Evolutionary conservation across 2,329 filamentous ascomycete species (phyloP), one percentile per base, ranked within the genome.

Genomic region (Aspergillus sp.): DNA sequence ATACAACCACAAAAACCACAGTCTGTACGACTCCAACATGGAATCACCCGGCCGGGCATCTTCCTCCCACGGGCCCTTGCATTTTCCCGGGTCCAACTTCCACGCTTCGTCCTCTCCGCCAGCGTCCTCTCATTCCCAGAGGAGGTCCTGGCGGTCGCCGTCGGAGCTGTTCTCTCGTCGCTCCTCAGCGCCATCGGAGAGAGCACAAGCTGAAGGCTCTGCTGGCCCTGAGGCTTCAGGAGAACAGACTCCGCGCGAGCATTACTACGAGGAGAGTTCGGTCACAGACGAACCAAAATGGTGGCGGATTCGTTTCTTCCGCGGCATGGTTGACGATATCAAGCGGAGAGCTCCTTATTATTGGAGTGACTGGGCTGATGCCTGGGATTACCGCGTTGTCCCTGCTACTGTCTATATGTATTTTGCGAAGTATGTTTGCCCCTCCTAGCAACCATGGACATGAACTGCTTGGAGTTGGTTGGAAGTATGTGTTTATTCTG

Each of bases 371-470:
- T 96, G 90, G 90, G 80, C 72, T 17, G 91, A 96, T 78, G 91
- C 91, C 1, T 95, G 90, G 90, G 90, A 96, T 71, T 96, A 96
- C 77, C 85, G 91, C 54, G 90, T 96, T 43, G 83, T 96, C 40
- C 91, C 91, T 1, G 90, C 90, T 15, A 96, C 91, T 9, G 79
- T 96, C 31, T 96, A 96, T 76, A 96, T 96, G 90, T 96, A 95
- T 78, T 96, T 96, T 82, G 91, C 91, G 62, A 96, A 96, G 90
- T 93, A 82, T 69, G 82, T 69, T 53, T 47, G 25, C 52, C 35
- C 19, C 33, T 57, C 45, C 35, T 8, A 50, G 35, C 41, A 40
- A 35, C 12, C 15, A 37, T 31, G 11, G n/a, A 19, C 39, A 15
- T 14, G 27, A 31, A 37, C 31, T 50, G 35, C 31, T 8, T 48